Conservation (phyloP, 2,329 filamentous ascomycete genomes). For the Neonectria ditissima region DNA sequence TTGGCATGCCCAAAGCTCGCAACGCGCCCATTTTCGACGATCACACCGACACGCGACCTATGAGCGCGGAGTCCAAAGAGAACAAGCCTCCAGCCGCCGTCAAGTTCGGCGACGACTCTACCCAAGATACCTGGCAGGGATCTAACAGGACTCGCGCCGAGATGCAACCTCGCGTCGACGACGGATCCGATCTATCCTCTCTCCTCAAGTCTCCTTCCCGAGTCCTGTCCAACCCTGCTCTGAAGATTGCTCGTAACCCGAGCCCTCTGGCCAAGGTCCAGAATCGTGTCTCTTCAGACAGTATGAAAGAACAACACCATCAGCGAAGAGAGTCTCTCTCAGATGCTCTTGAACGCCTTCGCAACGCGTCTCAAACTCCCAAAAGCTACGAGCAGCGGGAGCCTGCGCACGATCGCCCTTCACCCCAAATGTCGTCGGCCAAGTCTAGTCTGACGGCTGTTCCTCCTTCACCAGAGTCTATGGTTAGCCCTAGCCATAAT, state of each 20-base stretch:
- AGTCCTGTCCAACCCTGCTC: constrained; percentile 40
- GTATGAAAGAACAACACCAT: constrained; percentile 35
- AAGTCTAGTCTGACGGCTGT: constrained; percentile 58
- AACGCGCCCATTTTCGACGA: constrained; percentile 46
- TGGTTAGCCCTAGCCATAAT: constrained; percentile 50
- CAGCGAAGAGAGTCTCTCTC: constrained; percentile 49
- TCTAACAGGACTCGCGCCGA: constrained; percentile 59
- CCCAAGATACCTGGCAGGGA: constrained; percentile 55
- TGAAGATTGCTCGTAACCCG: constrained; percentile 48
- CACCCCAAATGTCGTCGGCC: constrained; percentile 53
- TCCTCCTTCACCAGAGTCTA: constrained; percentile 51
- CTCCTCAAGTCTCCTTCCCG: constrained; percentile 55
- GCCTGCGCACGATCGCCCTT: constrained; percentile 42
- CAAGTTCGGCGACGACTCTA: constrained; percentile 56
- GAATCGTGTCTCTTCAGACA: constrained; percentile 47
- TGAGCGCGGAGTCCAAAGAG: constrained; percentile 56
- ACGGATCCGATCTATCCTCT: constrained; percentile 63
- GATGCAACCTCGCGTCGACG: constrained; percentile 67
- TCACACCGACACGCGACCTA: constrained; percentile 52
- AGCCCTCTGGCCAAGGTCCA: constrained; percentile 55
- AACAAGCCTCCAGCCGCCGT: constrained; percentile 56
- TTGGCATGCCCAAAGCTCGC: constrained; percentile 54
- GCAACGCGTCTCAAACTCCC: constrained; percentile 52
- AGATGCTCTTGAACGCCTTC: constrained; percentile 51
- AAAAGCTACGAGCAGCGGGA: constrained; percentile 39